Percentiles rank a stretch among this genome's conserved stretches.
Conservation (phyloP, 495 filamentous ascomycete species). For the Aspergillus heteromorphus region DNA sequence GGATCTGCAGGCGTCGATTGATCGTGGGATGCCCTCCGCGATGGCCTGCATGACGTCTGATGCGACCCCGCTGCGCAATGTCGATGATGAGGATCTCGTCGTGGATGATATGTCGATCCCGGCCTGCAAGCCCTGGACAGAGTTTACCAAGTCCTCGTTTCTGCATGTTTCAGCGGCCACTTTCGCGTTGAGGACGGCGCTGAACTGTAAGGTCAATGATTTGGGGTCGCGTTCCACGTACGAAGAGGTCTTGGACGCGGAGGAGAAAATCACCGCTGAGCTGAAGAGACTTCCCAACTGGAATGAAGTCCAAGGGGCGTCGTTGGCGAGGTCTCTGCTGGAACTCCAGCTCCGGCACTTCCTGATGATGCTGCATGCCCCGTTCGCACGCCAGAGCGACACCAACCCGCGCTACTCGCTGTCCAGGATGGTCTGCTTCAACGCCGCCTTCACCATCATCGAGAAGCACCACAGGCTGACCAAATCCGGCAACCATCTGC, state of each 20-base stretch:
- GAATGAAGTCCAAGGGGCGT: not conserved
- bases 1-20: slow-evolving; percentile 45
- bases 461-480: slow-evolving; percentile 13
- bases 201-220: slow-evolving; percentile 29
- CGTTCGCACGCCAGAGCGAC: slow-evolving; percentile 19
- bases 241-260: slow-evolving; percentile 22
- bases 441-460: slow-evolving; percentile 15
- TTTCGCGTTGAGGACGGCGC: slow-evolving; percentile 18
- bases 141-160: slow-evolving; percentile 19
- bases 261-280: slow-evolving; percentile 20
- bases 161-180: slow-evolving; percentile 18
- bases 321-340: slow-evolving; percentile 15
- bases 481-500: slow-evolving; percentile 2
- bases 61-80: slow-evolving; percentile 33
- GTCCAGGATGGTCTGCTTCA: slow-evolving; percentile 22
- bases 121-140: slow-evolving; percentile 32
- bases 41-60: slow-evolving; percentile 47
- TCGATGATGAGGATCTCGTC: not conserved
- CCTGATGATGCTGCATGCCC: slow-evolving; percentile 25
- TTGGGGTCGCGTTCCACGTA: slow-evolving; percentile 15
- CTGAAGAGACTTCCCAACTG: slow-evolving; percentile 22
- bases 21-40: slow-evolving; percentile 48
- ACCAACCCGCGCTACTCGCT: slow-evolving; percentile 13
- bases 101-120: slow-evolving; percentile 41
- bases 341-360: slow-evolving; percentile 27